A percentile compares a stretch with the other conserved stretches of the same genome.
phyloP scores from a whole-genome alignment of 1,284 basidiomycete genomes.

The Ceratorhiza oryzae-sativae region DNA sequence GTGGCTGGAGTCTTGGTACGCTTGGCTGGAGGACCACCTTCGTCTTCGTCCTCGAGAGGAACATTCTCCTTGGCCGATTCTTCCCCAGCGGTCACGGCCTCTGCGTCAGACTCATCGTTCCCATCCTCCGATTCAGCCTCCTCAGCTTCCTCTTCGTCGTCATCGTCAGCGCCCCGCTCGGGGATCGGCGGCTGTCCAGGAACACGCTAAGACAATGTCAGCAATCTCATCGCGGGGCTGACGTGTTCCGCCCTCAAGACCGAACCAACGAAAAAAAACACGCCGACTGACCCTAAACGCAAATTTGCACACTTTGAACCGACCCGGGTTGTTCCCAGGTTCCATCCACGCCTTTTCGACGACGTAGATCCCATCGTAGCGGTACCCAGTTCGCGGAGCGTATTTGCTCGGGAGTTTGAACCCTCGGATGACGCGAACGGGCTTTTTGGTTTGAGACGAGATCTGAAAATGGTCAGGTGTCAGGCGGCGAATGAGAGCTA shows the following conservation, averaged over 20 bases:
- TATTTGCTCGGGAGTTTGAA: slow-evolving; percentile 74
- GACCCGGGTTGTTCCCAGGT: slow-evolving; percentile 65
- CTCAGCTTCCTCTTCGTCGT: slow-evolving; percentile 18
- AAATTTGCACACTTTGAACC: slow-evolving; percentile 79
- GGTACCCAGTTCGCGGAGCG: slow-evolving; percentile 78
- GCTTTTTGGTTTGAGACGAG: slow-evolving; percentile 74
- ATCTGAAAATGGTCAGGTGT: slow-evolving; percentile 55
- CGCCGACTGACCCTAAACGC: slow-evolving; percentile 67
- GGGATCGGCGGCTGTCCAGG: slow-evolving; percentile 65
- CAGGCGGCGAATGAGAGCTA: neutral
- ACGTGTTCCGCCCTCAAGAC: no score
- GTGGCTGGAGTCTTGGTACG: neutral
- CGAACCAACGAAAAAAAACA: slow-evolving; percentile 15
- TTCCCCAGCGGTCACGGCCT: neutral
- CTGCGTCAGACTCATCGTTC: neutral
- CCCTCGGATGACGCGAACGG: slow-evolving; percentile 82
- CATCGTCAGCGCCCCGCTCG: slow-evolving; percentile 47
- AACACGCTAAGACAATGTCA: slow-evolving; percentile 59
- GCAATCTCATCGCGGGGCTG: no score
- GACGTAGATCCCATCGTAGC: slow-evolving; percentile 83
- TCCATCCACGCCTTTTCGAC: slow-evolving; percentile 80
- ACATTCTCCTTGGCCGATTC: slow-evolving; percentile 20
- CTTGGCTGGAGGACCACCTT: neutral
- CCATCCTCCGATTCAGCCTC: slow-evolving; percentile 41
- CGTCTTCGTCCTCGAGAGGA: slow-evolving; percentile 8